phyloP scores from a whole-genome alignment of 2,329 filamentous ascomycete species.

The Thielaviopsis musarum region DNA sequence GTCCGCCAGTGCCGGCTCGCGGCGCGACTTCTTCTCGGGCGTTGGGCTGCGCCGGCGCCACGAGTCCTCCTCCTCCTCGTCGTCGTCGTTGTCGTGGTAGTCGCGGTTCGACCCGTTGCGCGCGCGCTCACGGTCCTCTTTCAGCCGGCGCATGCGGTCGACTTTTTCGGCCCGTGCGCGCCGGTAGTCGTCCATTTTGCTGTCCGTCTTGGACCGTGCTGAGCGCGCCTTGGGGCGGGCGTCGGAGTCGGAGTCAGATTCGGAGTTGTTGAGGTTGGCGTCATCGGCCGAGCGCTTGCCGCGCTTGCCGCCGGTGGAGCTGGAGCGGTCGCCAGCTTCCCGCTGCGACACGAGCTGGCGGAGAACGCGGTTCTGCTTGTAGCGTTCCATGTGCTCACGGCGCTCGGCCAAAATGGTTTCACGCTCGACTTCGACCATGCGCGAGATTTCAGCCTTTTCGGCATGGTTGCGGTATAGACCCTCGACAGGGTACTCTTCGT shows the following conservation, averaged over 20 bases:
- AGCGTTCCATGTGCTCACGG: slow-evolving; percentile 63
- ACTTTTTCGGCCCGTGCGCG: slow-evolving; percentile 47
- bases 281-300: slow-evolving; percentile 65
- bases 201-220: slow-evolving; percentile 2
- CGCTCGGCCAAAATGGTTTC: slow-evolving; percentile 83
- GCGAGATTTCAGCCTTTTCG: slow-evolving; percentile 66
- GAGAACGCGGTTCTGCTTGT: slow-evolving; percentile 66
- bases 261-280: slow-evolving; percentile 62
- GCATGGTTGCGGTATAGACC: slow-evolving; percentile 61
- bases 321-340: slow-evolving; percentile 40
- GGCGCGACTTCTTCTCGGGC: slow-evolving; percentile 41
- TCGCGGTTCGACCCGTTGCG: slow-evolving; percentile 28
- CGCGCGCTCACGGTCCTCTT: slow-evolving; percentile 36
- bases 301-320: slow-evolving; percentile 32
- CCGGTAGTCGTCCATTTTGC: slow-evolving; percentile 38
- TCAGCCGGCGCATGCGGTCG: slow-evolving; percentile 44
- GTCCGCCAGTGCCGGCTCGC: slow-evolving; percentile 49
- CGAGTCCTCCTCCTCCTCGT: slow-evolving; percentile 69
- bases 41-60: slow-evolving; percentile 38
- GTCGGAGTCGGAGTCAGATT: slow-evolving; percentile 48
- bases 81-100: slow-evolving; percentile 34
- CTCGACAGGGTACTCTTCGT: slow-evolving; percentile 67
- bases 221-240: slow-evolving; percentile 46
- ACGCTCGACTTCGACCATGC: slow-evolving; percentile 75
- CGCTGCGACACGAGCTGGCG: slow-evolving; percentile 56